Evolutionary conservation across 1,284 basidiomycete genomes (phyloP).

Genomic region (Porogramme epimiltina): DNA sequence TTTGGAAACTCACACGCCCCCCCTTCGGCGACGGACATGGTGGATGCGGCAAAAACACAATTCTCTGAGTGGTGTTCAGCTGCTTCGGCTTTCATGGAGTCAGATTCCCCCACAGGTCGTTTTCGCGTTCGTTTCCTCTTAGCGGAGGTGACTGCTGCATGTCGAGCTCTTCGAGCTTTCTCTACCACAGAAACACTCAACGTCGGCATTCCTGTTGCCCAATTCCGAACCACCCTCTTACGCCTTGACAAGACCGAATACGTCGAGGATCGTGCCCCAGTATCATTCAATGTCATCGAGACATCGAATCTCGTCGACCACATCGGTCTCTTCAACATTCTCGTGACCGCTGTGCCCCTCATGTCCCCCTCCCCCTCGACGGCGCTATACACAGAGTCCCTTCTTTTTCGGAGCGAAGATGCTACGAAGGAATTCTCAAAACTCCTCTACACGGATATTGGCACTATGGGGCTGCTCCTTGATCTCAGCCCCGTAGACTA

Average conservation of each 20-base stretch:
- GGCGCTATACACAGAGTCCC: conserved; percentile 45
- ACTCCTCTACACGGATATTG: conserved; percentile 40
- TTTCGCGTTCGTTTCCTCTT: conserved; percentile 37
- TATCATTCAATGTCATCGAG: conserved; percentile 52
- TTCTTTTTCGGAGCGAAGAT: conserved; percentile 32
- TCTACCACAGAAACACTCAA: conserved; percentile 18
- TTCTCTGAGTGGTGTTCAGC: conserved; percentile 43
- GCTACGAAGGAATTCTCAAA: conserved; percentile 35
- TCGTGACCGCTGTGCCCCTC: conserved; percentile 41
- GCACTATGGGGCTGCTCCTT: conserved; percentile 42
- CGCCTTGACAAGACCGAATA: conserved; percentile 40
- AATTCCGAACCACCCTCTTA: conserved; percentile 39
- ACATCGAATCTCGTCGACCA: conserved; percentile 56
- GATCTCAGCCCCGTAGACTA: conserved; percentile 43
- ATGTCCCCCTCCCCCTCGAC: conserved; percentile 32
- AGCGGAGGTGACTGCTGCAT: conserved; percentile 38
- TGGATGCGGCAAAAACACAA: conserved; percentile 31
- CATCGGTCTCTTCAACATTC: conserved; percentile 51
- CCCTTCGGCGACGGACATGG: conserved; percentile 24
- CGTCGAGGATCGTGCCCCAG: conserved; percentile 33
- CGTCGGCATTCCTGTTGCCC: conserved; percentile 34
- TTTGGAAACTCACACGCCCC: conserved; percentile 29
- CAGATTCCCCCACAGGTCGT: neutral
- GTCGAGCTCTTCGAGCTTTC: conserved; percentile 32
- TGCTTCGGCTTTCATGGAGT: too few relatives aligned